These are phyloP conservation scores for Citrullus colocynthis DNA, from an alignment of 306 rosid genomes.

Conservation along the genomic window DNA sequence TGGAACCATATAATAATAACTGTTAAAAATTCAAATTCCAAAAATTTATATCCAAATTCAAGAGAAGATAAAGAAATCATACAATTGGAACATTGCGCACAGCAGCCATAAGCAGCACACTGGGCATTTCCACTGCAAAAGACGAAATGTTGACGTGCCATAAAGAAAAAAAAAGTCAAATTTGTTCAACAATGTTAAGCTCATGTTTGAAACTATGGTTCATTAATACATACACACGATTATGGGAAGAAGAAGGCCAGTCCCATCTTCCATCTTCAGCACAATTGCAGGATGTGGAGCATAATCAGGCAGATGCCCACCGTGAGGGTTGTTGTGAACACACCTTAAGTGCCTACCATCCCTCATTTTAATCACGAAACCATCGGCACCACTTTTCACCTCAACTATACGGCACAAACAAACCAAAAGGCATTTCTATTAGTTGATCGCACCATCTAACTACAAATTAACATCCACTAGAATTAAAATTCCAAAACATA, in stretches of 20 bases:
- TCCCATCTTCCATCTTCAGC: conserved; percentile 94
- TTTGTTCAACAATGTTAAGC: background rate
- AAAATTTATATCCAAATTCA: background rate
- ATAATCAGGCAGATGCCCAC: conserved; percentile 91
- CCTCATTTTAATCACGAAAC: conserved; percentile 93
- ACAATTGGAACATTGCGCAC: conserved; percentile 87
- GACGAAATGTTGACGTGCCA: background rate
- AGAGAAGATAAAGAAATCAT: conserved; percentile 18
- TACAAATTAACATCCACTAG: background rate
- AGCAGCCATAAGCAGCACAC: conserved; percentile 85
- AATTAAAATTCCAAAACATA: background rate
- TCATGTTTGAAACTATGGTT: background rate
- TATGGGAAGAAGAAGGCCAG: conserved; percentile 93
- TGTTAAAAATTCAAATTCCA: conserved; percentile 5
- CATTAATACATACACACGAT: conserved; percentile 72
- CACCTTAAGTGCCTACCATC: conserved; percentile 89
- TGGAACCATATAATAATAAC: conserved; percentile 22
- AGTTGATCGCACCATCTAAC: background rate
- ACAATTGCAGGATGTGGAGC: conserved; percentile 99
- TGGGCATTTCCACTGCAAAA: conserved; percentile 93
- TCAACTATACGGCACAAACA: conserved; percentile 49
- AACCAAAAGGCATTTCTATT: conserved; percentile 7
- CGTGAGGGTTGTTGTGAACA: conserved; percentile 85
- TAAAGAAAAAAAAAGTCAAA: background rate
- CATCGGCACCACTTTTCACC: conserved; percentile 96